Percentiles rank a stretch among this genome's conserved stretches.
These are phyloP conservation scores for Colletotrichum neosansevieriae DNA, from an alignment of 2,329 filamentous ascomycete genomes.

Conservation along the genomic window DNA sequence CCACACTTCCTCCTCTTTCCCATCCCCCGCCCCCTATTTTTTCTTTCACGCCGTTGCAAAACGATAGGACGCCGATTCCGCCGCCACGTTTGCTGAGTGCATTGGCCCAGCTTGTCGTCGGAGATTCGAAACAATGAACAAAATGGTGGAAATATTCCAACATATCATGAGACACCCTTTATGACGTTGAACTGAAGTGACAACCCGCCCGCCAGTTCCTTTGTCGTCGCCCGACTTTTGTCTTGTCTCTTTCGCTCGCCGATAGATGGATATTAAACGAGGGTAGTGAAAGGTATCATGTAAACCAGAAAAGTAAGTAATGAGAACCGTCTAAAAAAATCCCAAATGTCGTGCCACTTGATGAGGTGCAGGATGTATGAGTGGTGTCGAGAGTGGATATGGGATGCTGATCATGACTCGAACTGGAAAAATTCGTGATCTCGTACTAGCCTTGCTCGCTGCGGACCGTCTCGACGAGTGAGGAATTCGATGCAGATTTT, in stretches of 20 bases:
- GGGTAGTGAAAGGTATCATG: slow-evolving; percentile 40
- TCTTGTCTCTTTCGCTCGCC: slow-evolving; percentile 38
- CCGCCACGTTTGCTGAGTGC: background rate
- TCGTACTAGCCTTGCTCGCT: slow-evolving; percentile 31
- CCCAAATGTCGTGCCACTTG: slow-evolving; percentile 11
- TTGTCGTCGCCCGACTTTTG: slow-evolving; percentile 35
- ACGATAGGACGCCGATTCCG: background rate
- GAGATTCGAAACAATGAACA: slow-evolving; percentile 13
- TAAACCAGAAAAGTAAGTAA: slow-evolving; percentile 5
- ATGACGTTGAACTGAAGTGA: slow-evolving; percentile 34
- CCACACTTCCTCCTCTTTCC: slow-evolving; percentile 8
- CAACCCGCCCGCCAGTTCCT: slow-evolving; percentile 32
- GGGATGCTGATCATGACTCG: slow-evolving; percentile 37
- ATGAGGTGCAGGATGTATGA: slow-evolving; percentile 9
- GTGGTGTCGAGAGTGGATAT: slow-evolving; percentile 28
- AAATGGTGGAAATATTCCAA: slow-evolving; percentile 27
- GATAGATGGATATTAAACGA: slow-evolving; percentile 41
- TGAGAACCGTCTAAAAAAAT: slow-evolving; percentile 31
- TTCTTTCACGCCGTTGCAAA: background rate
- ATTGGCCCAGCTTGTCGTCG: background rate
- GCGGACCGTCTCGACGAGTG: slow-evolving; percentile 11
- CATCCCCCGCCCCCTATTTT: background rate
- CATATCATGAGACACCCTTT: slow-evolving; percentile 34
- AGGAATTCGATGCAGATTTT: background rate
- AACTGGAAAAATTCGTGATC: slow-evolving; percentile 39